Evolutionary conservation across 208 protist species (phyloP), one percentile per base, ranked within the genome.

Genomic region (Wallacemonas collosoma): DNA sequence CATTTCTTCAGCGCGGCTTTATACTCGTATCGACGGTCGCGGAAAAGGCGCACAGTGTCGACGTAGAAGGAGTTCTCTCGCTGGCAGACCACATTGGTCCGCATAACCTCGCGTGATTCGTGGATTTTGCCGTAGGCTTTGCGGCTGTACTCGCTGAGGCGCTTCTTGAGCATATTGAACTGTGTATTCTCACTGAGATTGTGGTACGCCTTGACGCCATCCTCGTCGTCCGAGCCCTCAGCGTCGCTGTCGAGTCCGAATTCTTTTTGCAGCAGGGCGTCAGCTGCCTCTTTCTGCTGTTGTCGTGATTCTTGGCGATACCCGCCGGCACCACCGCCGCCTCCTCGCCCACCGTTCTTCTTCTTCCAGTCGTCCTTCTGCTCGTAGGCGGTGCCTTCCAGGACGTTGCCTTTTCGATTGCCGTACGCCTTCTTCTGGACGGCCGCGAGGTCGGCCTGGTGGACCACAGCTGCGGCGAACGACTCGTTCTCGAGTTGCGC

Each of bases 61-160:
- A 99, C 94, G 80, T 99, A 99, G 75, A 99, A 99, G 17, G 98
- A 91, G 82, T 99, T 99, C 77, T 99, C 99, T 6, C 99, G 90
- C 93, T 99, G 98, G 85, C 99, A 99, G 6, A 99, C 95, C 50
- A 97, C 99, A 54, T 98, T 96, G 43, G 73, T 90, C 40, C 81
- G 90, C 69, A 95, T 81, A 56, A 96, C 86, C 71, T 98, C 92
- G 40, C 87, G 82, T 15, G 97, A 97, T 39, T 98, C 89, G 78
- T 99, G 97, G 8, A 92, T 91, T 69, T 99, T 99, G 68, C 98
- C 98, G 85, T 99, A 99, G 1, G 95, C 98, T 63, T 98, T 97
- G 39, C 87, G 83, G 54, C 91, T 99, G 84, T 99, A 99, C 70
- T 99, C 95, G 53, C 86, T 89, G 26, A 99, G 83, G 40, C 98